These are phyloP conservation scores for Vigna reflexopilosa DNA, from an alignment of 306 rosid genomes.

Conservation along the genomic window DNA sequence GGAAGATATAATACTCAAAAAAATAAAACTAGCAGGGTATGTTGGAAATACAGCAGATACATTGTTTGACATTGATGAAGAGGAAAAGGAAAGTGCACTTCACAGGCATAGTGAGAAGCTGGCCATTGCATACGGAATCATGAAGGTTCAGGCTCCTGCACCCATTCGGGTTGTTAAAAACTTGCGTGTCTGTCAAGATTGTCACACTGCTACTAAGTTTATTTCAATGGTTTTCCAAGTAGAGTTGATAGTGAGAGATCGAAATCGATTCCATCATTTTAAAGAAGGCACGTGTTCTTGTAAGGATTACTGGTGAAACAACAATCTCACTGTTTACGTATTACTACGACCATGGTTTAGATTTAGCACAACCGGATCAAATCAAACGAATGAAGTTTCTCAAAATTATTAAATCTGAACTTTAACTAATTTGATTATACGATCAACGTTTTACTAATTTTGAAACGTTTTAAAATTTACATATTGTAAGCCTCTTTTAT, in stretches of 20 bases:
- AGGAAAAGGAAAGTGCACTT: conserved; percentile 60
- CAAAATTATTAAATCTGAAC: not conserved
- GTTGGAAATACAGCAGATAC: conserved; percentile 52
- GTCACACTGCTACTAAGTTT: conserved; percentile 55
- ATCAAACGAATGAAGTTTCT: not conserved
- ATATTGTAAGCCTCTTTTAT: not conserved
- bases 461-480: not conserved
- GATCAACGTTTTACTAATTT: not conserved
- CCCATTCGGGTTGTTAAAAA: conserved; percentile 58
- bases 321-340: not conserved
- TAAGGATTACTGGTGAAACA: conserved; percentile 52
- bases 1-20: conserved; percentile 51
- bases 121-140: conserved; percentile 59
- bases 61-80: conserved; percentile 60
- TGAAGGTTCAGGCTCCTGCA: conserved; percentile 43
- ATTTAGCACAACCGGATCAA: not conserved
- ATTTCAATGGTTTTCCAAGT: conserved; percentile 50
- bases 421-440: not conserved
- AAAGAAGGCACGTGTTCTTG: conserved; percentile 52
- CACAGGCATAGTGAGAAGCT: conserved; percentile 59
- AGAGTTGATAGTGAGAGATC: conserved; percentile 58
- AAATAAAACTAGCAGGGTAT: conserved; percentile 53
- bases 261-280: conserved; percentile 60
- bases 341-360: not conserved
- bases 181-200: conserved; percentile 57